A percentile compares a stretch with the other conserved stretches of the same genome.
phyloP scores from a whole-genome alignment of 1,139 yeast genomes.

The Pichia sp. region DNA sequence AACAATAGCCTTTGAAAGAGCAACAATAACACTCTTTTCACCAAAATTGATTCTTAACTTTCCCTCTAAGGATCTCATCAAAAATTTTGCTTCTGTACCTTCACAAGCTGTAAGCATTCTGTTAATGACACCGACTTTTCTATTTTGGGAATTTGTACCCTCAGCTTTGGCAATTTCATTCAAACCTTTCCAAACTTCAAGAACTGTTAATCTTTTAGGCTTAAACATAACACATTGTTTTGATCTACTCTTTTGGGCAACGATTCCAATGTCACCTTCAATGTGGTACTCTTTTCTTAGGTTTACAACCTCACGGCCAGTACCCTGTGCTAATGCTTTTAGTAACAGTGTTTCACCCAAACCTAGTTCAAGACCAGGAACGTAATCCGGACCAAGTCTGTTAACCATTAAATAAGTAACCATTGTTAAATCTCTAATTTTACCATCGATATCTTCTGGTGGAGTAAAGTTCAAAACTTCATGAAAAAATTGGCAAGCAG shows the following conservation, averaged over 20 bases:
- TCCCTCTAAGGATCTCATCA: constrained; percentile 87
- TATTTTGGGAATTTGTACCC: constrained; percentile 80
- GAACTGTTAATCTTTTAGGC: constrained; percentile 72
- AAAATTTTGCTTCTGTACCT: constrained; percentile 82
- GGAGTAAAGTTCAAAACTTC: constrained; percentile 44
- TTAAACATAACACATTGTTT: constrained; percentile 92
- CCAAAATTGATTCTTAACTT: constrained; percentile 90
- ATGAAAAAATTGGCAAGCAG: constrained; percentile 64
- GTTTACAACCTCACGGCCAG: constrained; percentile 70
- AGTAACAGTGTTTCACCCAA: constrained; percentile 83
- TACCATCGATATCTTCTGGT: constrained; percentile 19
- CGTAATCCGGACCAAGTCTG: constrained; percentile 91
- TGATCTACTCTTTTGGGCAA: constrained; percentile 77
- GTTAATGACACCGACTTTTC: constrained; percentile 71
- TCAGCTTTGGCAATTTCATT: constrained; percentile 70
- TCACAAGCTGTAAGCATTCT: constrained; percentile 81
- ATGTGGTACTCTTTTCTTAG: constrained; percentile 70
- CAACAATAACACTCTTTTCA: constrained; percentile 80
- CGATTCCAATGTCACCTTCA: constrained; percentile 84
- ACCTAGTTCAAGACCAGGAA: constrained; percentile 78
- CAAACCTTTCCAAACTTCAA: constrained; percentile 65
- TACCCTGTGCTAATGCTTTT: constrained; percentile 85
- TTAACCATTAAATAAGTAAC: constrained; percentile 82
- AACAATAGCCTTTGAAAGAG: constrained; percentile 77
- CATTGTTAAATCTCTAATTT: constrained; percentile 52